These are phyloP conservation scores for Trichoderma sp. DNA, from an alignment of 2,329 filamentous ascomycete species.

Conservation along the genomic window DNA sequence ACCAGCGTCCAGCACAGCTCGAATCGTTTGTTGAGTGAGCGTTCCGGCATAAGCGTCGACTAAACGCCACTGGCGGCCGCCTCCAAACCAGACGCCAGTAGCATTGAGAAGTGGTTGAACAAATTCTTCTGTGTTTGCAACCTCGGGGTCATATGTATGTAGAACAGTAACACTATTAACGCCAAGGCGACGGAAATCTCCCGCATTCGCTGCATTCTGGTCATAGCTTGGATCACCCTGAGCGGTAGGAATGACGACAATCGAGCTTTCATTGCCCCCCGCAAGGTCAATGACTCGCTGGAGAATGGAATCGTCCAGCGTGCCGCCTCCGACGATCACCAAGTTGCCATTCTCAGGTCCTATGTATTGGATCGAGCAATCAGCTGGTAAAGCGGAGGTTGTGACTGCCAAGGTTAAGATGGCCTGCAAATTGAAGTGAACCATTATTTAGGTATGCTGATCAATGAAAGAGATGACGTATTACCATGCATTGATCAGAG, in stretches of 20 bases:
- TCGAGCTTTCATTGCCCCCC: conserved; percentile 12
- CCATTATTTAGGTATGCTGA: not conserved
- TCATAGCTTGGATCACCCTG: conserved; percentile 18
- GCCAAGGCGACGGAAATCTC: conserved; percentile 12
- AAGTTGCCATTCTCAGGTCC: conserved; percentile 21
- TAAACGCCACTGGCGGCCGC: conserved; percentile 21
- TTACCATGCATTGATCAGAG: not conserved
- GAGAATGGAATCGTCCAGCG: conserved; percentile 13
- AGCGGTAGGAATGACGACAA: conserved; percentile 18
- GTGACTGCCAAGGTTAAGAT: not conserved
- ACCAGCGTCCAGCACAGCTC: conserved; percentile 12
- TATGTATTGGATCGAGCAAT: not conserved
- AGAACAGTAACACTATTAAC: conserved; percentile 14
- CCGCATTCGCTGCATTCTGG: conserved; percentile 17
- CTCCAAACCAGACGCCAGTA: conserved; percentile 19
- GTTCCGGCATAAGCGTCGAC: conserved; percentile 20
- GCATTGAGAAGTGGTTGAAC: conserved; percentile 17
- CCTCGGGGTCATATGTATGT: conserved; percentile 11
- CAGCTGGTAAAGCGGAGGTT: not conserved
- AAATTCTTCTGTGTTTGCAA: conserved; percentile 19
- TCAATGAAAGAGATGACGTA: not conserved
- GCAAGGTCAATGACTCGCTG: conserved; percentile 16
- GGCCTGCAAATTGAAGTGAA: not conserved
- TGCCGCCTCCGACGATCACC: conserved; percentile 15
- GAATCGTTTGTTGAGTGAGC: conserved; percentile 13